These are phyloP conservation scores for Coemansia sp. DNA, from an alignment of 192 early-diverging fungal genomes.

Conservation along the genomic window DNA sequence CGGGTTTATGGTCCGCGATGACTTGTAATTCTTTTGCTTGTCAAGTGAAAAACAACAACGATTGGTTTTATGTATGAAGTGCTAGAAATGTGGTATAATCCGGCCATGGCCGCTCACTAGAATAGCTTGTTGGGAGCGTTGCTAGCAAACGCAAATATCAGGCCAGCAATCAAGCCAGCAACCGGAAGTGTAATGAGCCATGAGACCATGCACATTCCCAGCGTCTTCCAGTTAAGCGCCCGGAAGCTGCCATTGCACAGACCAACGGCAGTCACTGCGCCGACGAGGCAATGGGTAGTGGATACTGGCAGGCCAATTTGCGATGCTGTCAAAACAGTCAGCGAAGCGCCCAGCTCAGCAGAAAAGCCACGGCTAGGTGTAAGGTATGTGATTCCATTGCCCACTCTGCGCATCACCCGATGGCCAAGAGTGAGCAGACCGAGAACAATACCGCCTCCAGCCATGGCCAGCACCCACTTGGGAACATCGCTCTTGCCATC, in stretches of 20 bases:
- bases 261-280: slow-evolving; percentile 71
- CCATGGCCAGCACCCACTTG: slow-evolving; percentile 72
- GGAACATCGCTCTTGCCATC: slow-evolving; percentile 61
- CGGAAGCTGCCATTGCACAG: slow-evolving; percentile 66
- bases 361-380: slow-evolving; percentile 78
- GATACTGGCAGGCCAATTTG: slow-evolving; percentile 78
- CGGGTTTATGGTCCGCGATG: slow-evolving; percentile 79
- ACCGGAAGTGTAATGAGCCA: slow-evolving; percentile 77
- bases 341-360: slow-evolving; percentile 69
- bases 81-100: neutral
- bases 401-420: slow-evolving; percentile 72
- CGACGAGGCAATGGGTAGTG: slow-evolving; percentile 81
- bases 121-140: slow-evolving; percentile 51
- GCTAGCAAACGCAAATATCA: slow-evolving; percentile 64
- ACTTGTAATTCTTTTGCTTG: slow-evolving; percentile 58
- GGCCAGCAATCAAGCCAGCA: slow-evolving; percentile 63
- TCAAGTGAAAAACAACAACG: too few species aligned
- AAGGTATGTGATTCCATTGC: slow-evolving; percentile 82
- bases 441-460: slow-evolving; percentile 72
- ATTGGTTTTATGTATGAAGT: too few species aligned
- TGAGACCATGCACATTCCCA: slow-evolving; percentile 62
- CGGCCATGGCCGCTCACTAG: neutral
- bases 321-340: slow-evolving; percentile 79
- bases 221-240: slow-evolving; percentile 73
- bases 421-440: slow-evolving; percentile 76